A percentile compares a stretch with the other conserved stretches of the same genome.
Evolutionary conservation across 768 basidiomycete species (phyloP).

Genomic region (Clitopilus passeckerianus): DNA sequence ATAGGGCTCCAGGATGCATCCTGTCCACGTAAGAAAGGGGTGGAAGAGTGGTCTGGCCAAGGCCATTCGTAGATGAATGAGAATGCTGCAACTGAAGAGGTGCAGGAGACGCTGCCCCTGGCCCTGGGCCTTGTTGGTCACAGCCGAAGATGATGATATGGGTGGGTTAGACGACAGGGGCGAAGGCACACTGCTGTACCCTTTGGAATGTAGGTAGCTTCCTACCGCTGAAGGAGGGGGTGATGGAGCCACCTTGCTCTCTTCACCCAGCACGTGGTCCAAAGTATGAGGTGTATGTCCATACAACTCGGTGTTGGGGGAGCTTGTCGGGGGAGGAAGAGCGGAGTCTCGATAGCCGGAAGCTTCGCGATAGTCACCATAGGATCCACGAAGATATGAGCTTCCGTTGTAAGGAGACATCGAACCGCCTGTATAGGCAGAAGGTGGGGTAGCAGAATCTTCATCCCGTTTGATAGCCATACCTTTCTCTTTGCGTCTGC

Average conservation of each 20-base stretch:
- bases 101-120: conserved; percentile 1
- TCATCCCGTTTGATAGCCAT: conserved; percentile 27
- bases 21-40: conserved; percentile 29
- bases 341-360: neutral
- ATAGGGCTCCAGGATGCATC: conserved; percentile 21
- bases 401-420: conserved; percentile 32
- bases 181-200: conserved; percentile 45
- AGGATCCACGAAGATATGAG: conserved; percentile 40
- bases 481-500: conserved; percentile 63
- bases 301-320: conserved; percentile 11
- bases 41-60: conserved; percentile 20
- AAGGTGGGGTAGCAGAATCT: conserved; percentile 35
- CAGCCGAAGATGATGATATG: conserved; percentile 25
- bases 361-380: conserved; percentile 42
- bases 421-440: neutral
- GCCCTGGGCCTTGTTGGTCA: conserved; percentile 22
- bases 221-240: conserved; percentile 44
- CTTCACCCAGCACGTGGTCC: conserved; percentile 25
- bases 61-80: neutral
- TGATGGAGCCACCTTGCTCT: conserved; percentile 59
- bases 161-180: conserved; percentile 23
- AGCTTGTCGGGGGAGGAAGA: neutral
- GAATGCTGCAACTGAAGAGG: conserved; percentile 19
- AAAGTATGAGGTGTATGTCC: conserved; percentile 50
- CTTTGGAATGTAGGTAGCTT: conserved; percentile 26